These are phyloP conservation scores for Leucocoprinus birnbaumii DNA, from an alignment of 768 basidiomycete genomes.

Conservation along the genomic window DNA sequence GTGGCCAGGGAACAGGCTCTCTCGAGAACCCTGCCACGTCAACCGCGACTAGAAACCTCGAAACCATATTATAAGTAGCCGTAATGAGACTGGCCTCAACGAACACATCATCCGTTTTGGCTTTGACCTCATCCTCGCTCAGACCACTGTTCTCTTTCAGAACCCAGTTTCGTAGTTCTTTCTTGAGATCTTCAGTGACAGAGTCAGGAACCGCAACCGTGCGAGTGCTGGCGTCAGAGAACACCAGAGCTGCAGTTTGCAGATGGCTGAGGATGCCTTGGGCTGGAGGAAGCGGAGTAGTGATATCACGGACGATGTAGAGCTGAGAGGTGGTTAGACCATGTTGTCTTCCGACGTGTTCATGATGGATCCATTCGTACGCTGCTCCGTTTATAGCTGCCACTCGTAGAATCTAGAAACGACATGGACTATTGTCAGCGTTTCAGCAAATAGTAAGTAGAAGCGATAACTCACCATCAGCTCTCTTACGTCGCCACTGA, in stretches of 20 bases:
- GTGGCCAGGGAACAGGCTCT: conserved; percentile 45
- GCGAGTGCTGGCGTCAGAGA: conserved; percentile 58
- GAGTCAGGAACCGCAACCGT: conserved; percentile 39
- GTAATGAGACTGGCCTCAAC: conserved; percentile 54
- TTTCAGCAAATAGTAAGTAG: too few relatives aligned
- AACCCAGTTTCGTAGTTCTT: conserved; percentile 28
- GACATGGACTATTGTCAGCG: not conserved
- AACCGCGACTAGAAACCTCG: conserved; percentile 57
- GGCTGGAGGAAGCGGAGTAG: conserved; percentile 36
- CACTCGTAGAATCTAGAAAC: conserved; percentile 42
- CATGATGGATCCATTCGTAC: conserved; percentile 60
- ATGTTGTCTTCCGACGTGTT: conserved; percentile 42
- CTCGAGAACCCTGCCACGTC: conserved; percentile 57
- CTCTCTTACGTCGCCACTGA: conserved; percentile 47
- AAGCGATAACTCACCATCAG: conserved; percentile 48
- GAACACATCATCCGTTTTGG: conserved; percentile 38
- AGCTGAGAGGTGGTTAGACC: conserved; percentile 56
- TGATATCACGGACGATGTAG: conserved; percentile 47
- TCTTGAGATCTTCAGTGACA: conserved; percentile 37
- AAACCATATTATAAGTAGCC: conserved; percentile 67
- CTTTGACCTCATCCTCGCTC: conserved; percentile 21
- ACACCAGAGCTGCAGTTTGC: conserved; percentile 50
- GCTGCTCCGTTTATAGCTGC: conserved; percentile 47
- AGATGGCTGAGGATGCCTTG: conserved; percentile 40
- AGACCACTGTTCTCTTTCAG: conserved; percentile 14